A percentile compares a stretch with the other conserved stretches of the same genome.
Evolutionary conservation across 768 basidiomycete species (phyloP).

Genomic region (Porphyrellus cyaneotinctus): DNA sequence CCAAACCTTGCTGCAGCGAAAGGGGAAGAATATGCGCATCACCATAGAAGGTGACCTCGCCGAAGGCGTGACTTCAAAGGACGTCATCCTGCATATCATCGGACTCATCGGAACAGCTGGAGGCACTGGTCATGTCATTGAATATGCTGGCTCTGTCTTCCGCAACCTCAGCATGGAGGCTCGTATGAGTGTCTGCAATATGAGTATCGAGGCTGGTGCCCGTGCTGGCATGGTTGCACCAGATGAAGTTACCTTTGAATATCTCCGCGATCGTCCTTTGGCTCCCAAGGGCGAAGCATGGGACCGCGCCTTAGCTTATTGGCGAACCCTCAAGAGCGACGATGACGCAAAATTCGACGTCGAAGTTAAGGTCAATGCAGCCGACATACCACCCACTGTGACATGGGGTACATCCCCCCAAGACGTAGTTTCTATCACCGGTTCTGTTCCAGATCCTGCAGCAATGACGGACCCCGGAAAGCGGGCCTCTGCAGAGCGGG

Average conservation of each 20-base stretch:
- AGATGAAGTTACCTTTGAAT: constrained; percentile 81
- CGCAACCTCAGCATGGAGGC: constrained; percentile 86
- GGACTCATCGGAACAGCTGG: constrained; percentile 92
- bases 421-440: constrained; percentile 81
- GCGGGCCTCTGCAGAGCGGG: constrained; percentile 66
- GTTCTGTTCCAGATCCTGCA: constrained; percentile 72
- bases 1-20: constrained; percentile 82
- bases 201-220: constrained; percentile 94
- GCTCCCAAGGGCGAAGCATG: constrained; percentile 81
- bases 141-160: constrained; percentile 88
- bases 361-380: constrained; percentile 74
- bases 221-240: constrained; percentile 92
- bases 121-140: constrained; percentile 87
- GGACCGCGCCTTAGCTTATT: constrained; percentile 83
- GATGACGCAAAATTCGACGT: constrained; percentile 82
- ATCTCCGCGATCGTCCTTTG: constrained; percentile 76
- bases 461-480: constrained; percentile 60
- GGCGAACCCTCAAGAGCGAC: constrained; percentile 76
- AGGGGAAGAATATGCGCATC: constrained; percentile 91
- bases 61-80: constrained; percentile 85
- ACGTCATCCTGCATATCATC: constrained; percentile 88
- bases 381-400: constrained; percentile 84
- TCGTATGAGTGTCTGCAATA: constrained; percentile 88
- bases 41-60: constrained; percentile 77
- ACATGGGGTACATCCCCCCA: constrained; percentile 94